Conservation (phyloP, 2,329 filamentous ascomycete genomes). For the Penicillium carneum region DNA sequence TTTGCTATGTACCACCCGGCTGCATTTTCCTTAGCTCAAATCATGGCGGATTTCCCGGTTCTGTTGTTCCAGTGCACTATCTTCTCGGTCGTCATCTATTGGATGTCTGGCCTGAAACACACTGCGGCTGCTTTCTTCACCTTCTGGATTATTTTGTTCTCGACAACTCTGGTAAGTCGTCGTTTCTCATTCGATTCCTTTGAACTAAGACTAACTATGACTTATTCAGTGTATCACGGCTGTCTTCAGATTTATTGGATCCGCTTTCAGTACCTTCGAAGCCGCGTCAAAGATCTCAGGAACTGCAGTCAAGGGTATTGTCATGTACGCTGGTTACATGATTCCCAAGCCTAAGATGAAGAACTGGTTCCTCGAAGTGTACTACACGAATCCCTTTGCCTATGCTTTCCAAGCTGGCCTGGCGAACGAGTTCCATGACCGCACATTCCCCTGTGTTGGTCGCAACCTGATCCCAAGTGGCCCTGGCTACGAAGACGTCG, state of each 20-base stretch:
- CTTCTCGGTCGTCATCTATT: conserved; percentile 67
- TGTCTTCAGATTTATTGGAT: conserved; percentile 62
- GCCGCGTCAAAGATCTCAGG: conserved; percentile 61
- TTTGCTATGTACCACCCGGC: conserved; percentile 65
- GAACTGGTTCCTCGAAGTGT: conserved; percentile 57
- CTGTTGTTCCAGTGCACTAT: conserved; percentile 64
- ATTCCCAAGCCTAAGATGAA: conserved; percentile 56
- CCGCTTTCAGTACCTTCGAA: conserved; percentile 62
- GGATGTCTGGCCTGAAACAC: conserved; percentile 64
- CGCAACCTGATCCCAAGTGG: conserved; percentile 41
- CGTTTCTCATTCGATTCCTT: background rate
- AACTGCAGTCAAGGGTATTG: conserved; percentile 38
- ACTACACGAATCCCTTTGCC: conserved; percentile 44
- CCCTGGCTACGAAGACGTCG: conserved; percentile 34
- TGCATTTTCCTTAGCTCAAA: conserved; percentile 48
- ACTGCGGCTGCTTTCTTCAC: conserved; percentile 66
- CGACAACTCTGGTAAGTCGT: conserved; percentile 15
- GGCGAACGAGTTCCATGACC: conserved; percentile 43
- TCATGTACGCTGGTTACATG: conserved; percentile 50
- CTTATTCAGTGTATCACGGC: conserved; percentile 58
- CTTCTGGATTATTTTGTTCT: conserved; percentile 57
- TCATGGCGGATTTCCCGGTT: conserved; percentile 58
- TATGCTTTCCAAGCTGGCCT: conserved; percentile 44
- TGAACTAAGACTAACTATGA: conserved; percentile 11
- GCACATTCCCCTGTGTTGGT: conserved; percentile 40